Conservation (phyloP, 768 basidiomycete species). For the Cystobasidium tubakii region DNA sequence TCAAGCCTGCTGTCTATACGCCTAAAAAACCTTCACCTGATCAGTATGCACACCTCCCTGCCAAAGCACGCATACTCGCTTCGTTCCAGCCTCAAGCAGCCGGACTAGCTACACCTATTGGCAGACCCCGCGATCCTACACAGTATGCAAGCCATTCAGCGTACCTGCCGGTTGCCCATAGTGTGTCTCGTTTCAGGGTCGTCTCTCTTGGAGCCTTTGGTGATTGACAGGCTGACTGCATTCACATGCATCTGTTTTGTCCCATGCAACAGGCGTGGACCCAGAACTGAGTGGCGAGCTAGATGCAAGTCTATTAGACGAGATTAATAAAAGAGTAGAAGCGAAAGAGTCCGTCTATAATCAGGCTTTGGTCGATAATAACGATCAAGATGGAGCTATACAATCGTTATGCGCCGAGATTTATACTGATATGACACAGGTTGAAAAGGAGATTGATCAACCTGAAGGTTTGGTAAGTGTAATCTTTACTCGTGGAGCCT, state of each 20-base stretch:
- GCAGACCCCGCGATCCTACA: background rate
- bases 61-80: slow-evolving; percentile 2
- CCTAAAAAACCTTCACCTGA: background rate
- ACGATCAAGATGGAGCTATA: slow-evolving; percentile 35
- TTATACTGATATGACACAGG: slow-evolving; percentile 53
- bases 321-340: background rate
- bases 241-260: no score
- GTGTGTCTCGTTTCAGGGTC: no score
- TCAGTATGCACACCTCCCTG: background rate
- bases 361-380: background rate
- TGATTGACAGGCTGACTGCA: no score
- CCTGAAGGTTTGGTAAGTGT: slow-evolving; percentile 66
- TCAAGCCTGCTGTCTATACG: background rate
- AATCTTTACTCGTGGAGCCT: no score
- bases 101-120: slow-evolving; percentile 1
- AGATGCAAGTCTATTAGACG: background rate
- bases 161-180: background rate
- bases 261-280: background rate
- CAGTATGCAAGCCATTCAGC: background rate
- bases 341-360: background rate
- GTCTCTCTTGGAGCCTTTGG: no score
- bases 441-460: slow-evolving; percentile 62
- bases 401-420: slow-evolving; percentile 57
- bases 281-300: background rate
- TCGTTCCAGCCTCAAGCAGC: background rate